Conservation (phyloP, 495 filamentous ascomycete genomes). For the Penicillium psychrofluorescens region DNA sequence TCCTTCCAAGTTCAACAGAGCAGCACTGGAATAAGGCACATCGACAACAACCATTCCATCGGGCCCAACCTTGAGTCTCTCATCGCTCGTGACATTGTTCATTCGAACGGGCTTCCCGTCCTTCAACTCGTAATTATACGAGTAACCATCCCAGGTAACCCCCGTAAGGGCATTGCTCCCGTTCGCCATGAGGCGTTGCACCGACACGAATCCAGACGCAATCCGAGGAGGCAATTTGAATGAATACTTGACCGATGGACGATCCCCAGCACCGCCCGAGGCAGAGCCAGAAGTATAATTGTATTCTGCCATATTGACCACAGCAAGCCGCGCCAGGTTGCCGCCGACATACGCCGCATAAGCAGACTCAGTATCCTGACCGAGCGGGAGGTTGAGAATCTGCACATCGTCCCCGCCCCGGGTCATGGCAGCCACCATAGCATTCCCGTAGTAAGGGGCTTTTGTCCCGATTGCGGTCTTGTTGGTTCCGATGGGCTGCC, state of each 20-base stretch:
- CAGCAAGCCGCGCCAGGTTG: conserved; percentile 40
- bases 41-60: conserved; percentile 38
- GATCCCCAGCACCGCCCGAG: conserved; percentile 8
- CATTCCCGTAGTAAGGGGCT: conserved; percentile 12
- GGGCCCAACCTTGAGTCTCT: conserved; percentile 33
- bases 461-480: conserved; percentile 12
- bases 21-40: conserved; percentile 43
- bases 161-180: conserved; percentile 57
- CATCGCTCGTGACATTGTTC: conserved; percentile 49
- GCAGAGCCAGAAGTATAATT: conserved; percentile 40
- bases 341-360: conserved; percentile 50
- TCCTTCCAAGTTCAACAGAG: conserved; percentile 32
- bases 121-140: conserved; percentile 55
- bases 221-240: conserved; percentile 31
- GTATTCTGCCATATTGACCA: conserved; percentile 54
- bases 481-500: conserved; percentile 32
- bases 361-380: conserved; percentile 40
- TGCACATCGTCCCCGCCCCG: conserved; percentile 2
- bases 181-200: conserved; percentile 50
- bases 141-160: conserved; percentile 55
- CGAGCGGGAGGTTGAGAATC: conserved; percentile 34
- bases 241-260: conserved; percentile 34
- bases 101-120: conserved; percentile 48
- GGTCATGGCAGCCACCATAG: conserved; percentile 10
- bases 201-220: conserved; percentile 10